A percentile compares a stretch with the other conserved stretches of the same genome.
Conservation (phyloP, 108 stramenopile genomes). For the Cyclotella atomus region DNA sequence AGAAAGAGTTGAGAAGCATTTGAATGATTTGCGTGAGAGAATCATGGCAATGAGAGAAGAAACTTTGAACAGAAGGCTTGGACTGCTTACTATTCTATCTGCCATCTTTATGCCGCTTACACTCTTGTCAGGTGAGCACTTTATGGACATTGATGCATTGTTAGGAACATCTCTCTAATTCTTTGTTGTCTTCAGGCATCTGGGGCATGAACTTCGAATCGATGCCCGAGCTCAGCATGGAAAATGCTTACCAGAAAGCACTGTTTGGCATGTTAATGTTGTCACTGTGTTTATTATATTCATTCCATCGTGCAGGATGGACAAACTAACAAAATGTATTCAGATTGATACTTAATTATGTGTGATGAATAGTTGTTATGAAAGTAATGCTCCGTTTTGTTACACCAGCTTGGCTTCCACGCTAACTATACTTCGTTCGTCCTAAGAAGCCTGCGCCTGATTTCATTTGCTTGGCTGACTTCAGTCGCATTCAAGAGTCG, state of each 20-base stretch:
- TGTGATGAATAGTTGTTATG: too few species aligned
- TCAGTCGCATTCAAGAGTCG: constrained; percentile 60
- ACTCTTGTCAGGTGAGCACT: constrained; percentile 36
- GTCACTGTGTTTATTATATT: constrained; percentile 42
- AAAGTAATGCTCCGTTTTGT: too few species aligned
- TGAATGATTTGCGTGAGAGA: constrained; percentile 38
- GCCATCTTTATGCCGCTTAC: constrained; percentile 63
- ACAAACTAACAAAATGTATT: constrained; percentile 13
- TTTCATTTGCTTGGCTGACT: constrained; percentile 61
- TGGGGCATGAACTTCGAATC: constrained; percentile 62
- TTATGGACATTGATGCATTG: background rate
- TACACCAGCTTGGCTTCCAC: background rate
- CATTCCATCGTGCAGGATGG: constrained; percentile 49
- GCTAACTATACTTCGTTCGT: constrained; percentile 20
- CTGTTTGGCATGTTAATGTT: constrained; percentile 38
- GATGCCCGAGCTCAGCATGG: constrained; percentile 50
- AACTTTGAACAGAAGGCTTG: constrained; percentile 48
- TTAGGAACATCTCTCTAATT: background rate
- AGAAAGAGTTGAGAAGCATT: constrained; percentile 53
- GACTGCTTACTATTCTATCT: constrained; percentile 51
- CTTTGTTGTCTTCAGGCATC: background rate
- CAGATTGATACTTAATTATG: too few species aligned
- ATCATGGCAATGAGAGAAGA: constrained; percentile 51
- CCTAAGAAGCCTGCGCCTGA: constrained; percentile 45
- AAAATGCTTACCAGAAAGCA: constrained; percentile 45